phyloP scores from a whole-genome alignment of 352 stramenopile species.

The Lagenidium giganteum region DNA sequence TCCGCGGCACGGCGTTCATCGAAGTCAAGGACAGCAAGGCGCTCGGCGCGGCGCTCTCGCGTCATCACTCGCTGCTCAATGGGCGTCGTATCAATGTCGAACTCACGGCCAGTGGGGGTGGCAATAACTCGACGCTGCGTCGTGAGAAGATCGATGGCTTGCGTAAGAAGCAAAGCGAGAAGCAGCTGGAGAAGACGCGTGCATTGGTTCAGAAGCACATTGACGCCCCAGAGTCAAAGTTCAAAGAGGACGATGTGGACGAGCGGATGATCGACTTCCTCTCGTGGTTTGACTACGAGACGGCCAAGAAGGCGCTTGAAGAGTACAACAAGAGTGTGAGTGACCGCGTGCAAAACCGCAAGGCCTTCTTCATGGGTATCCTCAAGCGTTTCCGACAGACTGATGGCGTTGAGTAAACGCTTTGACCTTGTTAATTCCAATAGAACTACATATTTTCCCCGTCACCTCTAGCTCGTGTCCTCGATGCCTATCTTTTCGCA shows the following conservation, averaged over 20 bases:
- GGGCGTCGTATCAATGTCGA: slow-evolving; percentile 86
- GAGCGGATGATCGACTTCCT: slow-evolving; percentile 85
- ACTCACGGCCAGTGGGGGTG: slow-evolving; percentile 70
- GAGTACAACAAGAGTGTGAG: slow-evolving; percentile 76
- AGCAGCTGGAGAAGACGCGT: slow-evolving; percentile 80
- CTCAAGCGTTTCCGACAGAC: slow-evolving; percentile 84
- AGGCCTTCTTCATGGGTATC: slow-evolving; percentile 88
- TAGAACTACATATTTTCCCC: slow-evolving; percentile 1
- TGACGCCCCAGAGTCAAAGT: slow-evolving; percentile 59
- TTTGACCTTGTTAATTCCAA: background rate
- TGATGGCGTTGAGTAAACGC: slow-evolving; percentile 57
- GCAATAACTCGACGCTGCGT: slow-evolving; percentile 78
- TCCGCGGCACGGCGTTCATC: slow-evolving; percentile 84
- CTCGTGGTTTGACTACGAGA: slow-evolving; percentile 87
- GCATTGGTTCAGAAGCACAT: slow-evolving; percentile 81
- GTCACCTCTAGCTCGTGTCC: slow-evolving; percentile 8
- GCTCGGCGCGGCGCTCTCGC: slow-evolving; percentile 65
- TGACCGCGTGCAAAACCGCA: slow-evolving; percentile 75
- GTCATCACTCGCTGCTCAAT: slow-evolving; percentile 75
- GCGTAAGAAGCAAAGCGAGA: slow-evolving; percentile 76
- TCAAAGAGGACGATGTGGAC: slow-evolving; percentile 75
- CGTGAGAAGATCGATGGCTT: slow-evolving; percentile 62
- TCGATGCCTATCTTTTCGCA: slow-evolving; percentile 35
- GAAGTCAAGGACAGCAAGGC: slow-evolving; percentile 82
- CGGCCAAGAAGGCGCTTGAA: slow-evolving; percentile 74